These are phyloP conservation scores for Euryodendron excelsum DNA, from an alignment of 148 eudicot genomes.

Conservation along the genomic window DNA sequence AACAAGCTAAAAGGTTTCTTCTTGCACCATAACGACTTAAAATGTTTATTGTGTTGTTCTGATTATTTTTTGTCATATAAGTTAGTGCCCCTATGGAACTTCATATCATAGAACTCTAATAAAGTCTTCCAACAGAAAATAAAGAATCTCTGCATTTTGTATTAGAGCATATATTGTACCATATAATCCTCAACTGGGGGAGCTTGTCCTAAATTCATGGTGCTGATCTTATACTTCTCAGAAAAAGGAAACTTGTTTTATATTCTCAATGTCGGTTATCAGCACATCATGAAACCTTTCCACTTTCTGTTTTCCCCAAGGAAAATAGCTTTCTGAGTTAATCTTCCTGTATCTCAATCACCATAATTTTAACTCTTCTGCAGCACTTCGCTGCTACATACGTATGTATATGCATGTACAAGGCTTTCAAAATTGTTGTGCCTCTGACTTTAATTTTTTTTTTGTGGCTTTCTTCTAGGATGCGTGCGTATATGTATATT, in stretches of 20 bases:
- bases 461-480: background rate
- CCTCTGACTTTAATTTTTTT: background rate
- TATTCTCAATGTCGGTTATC: background rate
- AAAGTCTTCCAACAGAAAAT: background rate
- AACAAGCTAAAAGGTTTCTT: conserved; percentile 83
- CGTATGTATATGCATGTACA: background rate
- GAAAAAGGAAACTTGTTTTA: background rate
- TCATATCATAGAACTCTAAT: background rate
- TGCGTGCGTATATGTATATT: background rate
- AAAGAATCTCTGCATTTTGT: background rate
- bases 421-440: background rate
- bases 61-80: background rate
- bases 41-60: background rate
- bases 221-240: background rate
- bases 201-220: background rate
- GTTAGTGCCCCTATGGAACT: background rate
- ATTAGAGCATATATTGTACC: background rate
- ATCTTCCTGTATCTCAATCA: background rate
- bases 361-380: background rate
- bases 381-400: background rate
- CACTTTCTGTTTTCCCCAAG: background rate
- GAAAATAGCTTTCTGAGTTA: background rate
- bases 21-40: background rate
- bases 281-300: background rate
- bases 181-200: background rate